Conservation (phyloP, 148 eudicot species). For the Rheum nobile region DNA sequence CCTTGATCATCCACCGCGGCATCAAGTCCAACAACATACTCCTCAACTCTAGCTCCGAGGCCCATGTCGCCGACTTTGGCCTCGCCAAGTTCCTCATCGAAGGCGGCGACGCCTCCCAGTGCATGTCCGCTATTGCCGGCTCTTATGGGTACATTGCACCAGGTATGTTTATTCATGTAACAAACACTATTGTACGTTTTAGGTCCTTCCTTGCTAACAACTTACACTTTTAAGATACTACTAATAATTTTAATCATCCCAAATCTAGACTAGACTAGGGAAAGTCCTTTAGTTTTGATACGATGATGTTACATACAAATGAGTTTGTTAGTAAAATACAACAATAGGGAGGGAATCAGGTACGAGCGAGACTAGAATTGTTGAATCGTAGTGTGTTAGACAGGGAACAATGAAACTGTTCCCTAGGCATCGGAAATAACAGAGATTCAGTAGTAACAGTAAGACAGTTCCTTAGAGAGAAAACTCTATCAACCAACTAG, state of each 20-base stretch:
- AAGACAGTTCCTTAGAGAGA: too few relatives aligned
- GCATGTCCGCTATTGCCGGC: conserved; percentile 93
- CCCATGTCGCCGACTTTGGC: conserved; percentile 95
- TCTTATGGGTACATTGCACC: conserved; percentile 98
- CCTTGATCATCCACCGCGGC: conserved; percentile 80
- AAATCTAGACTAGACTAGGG: too few relatives aligned
- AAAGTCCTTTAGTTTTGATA: not conserved
- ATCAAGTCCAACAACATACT: conserved; percentile 87
- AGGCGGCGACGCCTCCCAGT: conserved; percentile 69
- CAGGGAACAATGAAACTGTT: too few relatives aligned
- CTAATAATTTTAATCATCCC: too few relatives aligned
- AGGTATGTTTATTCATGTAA: conserved; percentile 52
- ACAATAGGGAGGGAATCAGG: not conserved
- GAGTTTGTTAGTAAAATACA: not conserved
- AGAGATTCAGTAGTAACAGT: too few relatives aligned
- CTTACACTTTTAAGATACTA: too few relatives aligned
- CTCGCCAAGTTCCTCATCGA: conserved; percentile 72
- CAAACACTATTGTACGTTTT: too few relatives aligned
- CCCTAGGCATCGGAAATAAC: too few relatives aligned
- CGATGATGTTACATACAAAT: not conserved
- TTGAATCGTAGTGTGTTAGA: too few relatives aligned
- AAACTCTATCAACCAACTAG: too few relatives aligned
- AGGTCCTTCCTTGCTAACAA: too few relatives aligned
- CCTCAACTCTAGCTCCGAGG: conserved; percentile 62
- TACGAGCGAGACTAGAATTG: not conserved